Base-by-base conservation (phyloP, 2,329 filamentous ascomycete species). In the Setomelanomma holmii region DNA sequence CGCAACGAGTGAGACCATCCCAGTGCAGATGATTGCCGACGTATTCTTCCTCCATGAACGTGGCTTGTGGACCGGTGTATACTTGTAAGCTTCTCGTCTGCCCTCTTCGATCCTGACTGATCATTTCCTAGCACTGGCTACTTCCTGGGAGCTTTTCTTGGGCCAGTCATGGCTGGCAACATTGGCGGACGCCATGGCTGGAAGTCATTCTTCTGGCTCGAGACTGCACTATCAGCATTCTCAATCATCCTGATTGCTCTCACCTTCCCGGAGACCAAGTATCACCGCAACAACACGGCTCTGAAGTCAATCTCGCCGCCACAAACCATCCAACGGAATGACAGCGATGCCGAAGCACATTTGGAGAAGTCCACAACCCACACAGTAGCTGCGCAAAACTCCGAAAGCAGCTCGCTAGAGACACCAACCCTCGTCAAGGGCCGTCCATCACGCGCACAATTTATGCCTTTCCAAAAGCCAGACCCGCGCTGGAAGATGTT, bases 201-300 rank as follows among this genome's bases (percentile, higher is more conserved):
- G 78, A 62, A 76, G 41, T 76, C 73, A 11, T 79, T 80, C 63
- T 80, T 79, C 68, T 80, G 78, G 77, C 71, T 80, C 4, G 75
- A 75, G 3, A 69, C 72, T 1, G 77, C 67, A 0, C 63, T 79
- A 5, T 69, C 74, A 2, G 71, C 61, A 5, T 75, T 79, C 58
- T 71, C 73, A 5, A 72, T 78, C 7, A 22, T 79, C 16, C 56
- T 76, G 2, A 65, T 79, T 5, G 61, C 78, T 5, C 60, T 78
- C 49, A 69, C 69, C 4, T 78, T 77, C 58, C 76, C 76, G 0
- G 78, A 79, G 49, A 79, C 76, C 11, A 76, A 75, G 42, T 79
- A 68, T 33, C 74, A 74, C 45, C 73, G 75, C 48, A 54, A 52
- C 22, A 53, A 53, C 41, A 7, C 42, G 14, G 27, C 27, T 14